phyloP scores from a whole-genome alignment of 768 basidiomycete species.

The Epithele typhae region DNA sequence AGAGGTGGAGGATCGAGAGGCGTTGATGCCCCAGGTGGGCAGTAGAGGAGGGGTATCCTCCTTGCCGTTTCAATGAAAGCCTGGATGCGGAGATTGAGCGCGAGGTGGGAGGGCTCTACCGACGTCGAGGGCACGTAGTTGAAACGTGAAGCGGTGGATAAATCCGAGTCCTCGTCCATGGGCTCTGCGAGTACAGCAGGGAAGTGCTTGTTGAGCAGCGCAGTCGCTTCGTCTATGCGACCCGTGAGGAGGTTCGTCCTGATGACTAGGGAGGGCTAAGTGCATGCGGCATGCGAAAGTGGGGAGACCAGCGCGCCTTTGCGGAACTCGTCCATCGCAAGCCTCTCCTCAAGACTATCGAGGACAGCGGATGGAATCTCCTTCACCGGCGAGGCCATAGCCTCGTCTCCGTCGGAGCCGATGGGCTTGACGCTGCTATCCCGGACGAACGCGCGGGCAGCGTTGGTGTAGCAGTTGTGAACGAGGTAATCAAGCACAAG shows the following conservation, averaged over 20 bases:
- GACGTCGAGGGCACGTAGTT: slow-evolving; percentile 58
- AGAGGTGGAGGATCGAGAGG: slow-evolving; percentile 11
- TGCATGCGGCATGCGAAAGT: not conserved
- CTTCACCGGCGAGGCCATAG: slow-evolving; percentile 16
- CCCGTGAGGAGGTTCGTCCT: slow-evolving; percentile 68
- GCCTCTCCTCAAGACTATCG: slow-evolving; percentile 36
- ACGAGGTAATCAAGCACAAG: slow-evolving; percentile 76
- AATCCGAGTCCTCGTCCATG: slow-evolving; percentile 2
- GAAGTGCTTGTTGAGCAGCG: slow-evolving; percentile 65
- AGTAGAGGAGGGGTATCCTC: slow-evolving; percentile 56
- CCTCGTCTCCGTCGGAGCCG: slow-evolving; percentile 68
- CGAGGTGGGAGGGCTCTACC: slow-evolving; percentile 68
- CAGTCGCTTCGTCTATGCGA: slow-evolving; percentile 65
- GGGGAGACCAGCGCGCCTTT: slow-evolving; percentile 40
- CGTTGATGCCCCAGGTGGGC: slow-evolving; percentile 17
- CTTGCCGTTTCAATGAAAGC: slow-evolving; percentile 85
- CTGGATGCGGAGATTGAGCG: slow-evolving; percentile 82
- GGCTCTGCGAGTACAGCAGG: slow-evolving; percentile 57
- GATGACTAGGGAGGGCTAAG: slow-evolving; percentile 48
- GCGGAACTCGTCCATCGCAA: slow-evolving; percentile 38
- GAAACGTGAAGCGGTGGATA: slow-evolving; percentile 26
- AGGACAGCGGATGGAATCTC: slow-evolving; percentile 37
- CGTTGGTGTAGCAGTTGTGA: slow-evolving; percentile 67
- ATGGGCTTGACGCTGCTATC: slow-evolving; percentile 60
- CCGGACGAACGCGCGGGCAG: slow-evolving; percentile 62